Evolutionary conservation across 192 early-diverging fungal species (phyloP), one percentile per base, ranked within the genome.

Genomic region (Coemansia sp.): DNA sequence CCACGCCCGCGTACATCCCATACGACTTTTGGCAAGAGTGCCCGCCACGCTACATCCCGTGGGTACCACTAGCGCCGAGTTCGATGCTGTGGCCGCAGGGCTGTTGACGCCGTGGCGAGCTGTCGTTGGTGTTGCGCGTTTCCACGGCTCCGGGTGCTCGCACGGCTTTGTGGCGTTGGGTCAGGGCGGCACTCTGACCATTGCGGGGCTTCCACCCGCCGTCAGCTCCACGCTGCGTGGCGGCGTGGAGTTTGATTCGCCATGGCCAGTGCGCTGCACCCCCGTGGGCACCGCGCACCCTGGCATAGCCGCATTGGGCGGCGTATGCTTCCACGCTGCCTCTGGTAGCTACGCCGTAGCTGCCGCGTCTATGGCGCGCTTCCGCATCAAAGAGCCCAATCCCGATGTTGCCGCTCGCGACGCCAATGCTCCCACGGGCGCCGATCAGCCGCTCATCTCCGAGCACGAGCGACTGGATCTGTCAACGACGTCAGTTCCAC

Each of bases 321-420:
- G 92, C 31, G 84, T 98, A 31, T 79, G 87, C 41, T 96, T 93
- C 76, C 96, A 99, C 68, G 85, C 92, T 24, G 72, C 87, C 41
- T 92, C 92, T 59, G 87, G 92, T 57, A 94, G 91, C 29, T 95
- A 95, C 75, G 91, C 88, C 9, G 78, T 93, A 2, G 85, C 93
- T 2, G 88, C 94, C 2, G 88, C 94, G 2, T 79, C 76, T 0
- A 81, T 88, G 16, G 76, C 79, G 17, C 79, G 84, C 6, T 96
- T 96, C 72, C 63, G 71, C 14, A 75, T 97, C 36, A 84, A 87
- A 51, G 87, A 90, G 65, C 93, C 95, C 31, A 88, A 93, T 60
- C 85, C 81, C 9, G 85, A 87, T 27, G 34, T 83, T 14, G 81
- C 81, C 3, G 69, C 69, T 7, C 64, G 60, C 14, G 69, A 79